phyloP scores from a whole-genome alignment of 306 rosid species.

The Prunus kanzakura region DNA sequence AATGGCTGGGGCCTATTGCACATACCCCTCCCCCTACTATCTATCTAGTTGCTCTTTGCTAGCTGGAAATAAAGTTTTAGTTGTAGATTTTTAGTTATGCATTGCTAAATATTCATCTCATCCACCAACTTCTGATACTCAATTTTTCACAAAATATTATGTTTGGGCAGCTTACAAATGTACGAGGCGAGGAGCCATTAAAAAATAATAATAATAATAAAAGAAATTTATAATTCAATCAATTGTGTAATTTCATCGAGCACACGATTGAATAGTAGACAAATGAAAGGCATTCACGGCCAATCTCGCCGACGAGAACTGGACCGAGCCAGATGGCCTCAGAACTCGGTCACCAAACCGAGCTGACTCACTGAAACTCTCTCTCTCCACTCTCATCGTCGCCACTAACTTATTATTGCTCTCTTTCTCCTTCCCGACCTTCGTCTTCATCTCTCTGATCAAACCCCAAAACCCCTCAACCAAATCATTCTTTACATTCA shows the following conservation, averaged over 20 bases:
- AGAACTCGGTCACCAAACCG: slow-evolving; percentile 36
- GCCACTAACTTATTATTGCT: slow-evolving; percentile 1
- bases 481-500: slow-evolving; percentile 7
- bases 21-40: background rate
- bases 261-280: background rate
- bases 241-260: background rate
- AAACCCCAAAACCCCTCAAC: slow-evolving; percentile 48
- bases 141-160: too few relatives aligned
- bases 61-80: background rate
- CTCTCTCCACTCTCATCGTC: slow-evolving; percentile 3
- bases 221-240: background rate
- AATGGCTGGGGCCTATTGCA: background rate
- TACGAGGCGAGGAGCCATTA: background rate
- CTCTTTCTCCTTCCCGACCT: slow-evolving; percentile 20
- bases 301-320: slow-evolving; percentile 54
- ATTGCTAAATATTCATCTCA: too few relatives aligned
- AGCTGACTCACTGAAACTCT: slow-evolving; percentile 43
- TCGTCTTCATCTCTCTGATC: slow-evolving; percentile 38
- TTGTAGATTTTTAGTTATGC: background rate
- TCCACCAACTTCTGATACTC: too few relatives aligned
- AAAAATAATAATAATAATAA: too few relatives aligned
- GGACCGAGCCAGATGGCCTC: slow-evolving; percentile 23
- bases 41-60: background rate
- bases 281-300: slow-evolving; percentile 3
- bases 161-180: background rate